A percentile compares a stretch with the other conserved stretches of the same genome.
These are phyloP conservation scores for Botrytis elliptica DNA, from an alignment of 2,329 filamentous ascomycete genomes.

Conservation along the genomic window DNA sequence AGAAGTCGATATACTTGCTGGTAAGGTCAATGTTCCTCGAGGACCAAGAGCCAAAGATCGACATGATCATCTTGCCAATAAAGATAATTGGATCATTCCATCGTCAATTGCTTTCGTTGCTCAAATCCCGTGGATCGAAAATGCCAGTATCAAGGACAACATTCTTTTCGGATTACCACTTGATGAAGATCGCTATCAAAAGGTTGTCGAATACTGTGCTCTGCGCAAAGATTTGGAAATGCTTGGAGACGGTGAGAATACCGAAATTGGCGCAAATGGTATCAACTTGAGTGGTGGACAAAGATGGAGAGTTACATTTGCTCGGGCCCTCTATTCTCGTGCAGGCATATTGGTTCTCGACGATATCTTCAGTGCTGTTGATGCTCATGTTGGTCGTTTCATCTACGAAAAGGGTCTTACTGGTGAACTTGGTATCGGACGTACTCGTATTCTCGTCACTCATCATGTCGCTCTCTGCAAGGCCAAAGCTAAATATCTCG, in stretches of 20 bases:
- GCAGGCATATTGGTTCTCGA: constrained; percentile 76
- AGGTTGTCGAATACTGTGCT: constrained; percentile 71
- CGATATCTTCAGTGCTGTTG: constrained; percentile 79
- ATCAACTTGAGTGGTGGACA: constrained; percentile 84
- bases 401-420: constrained; percentile 75
- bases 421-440: constrained; percentile 64
- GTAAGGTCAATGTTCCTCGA: constrained; percentile 56
- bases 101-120: constrained; percentile 71
- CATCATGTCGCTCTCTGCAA: constrained; percentile 74
- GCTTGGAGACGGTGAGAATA: constrained; percentile 72
- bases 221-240: constrained; percentile 74
- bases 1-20: constrained; percentile 67
- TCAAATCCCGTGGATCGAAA: constrained; percentile 81
- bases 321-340: constrained; percentile 75
- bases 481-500: constrained; percentile 69
- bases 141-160: constrained; percentile 74
- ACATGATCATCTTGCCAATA: constrained; percentile 60
- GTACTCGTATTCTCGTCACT: constrained; percentile 77
- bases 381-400: constrained; percentile 76
- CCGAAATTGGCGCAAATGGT: constrained; percentile 80
- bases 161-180: constrained; percentile 74
- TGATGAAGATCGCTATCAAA: constrained; percentile 65
- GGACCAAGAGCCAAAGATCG: constrained; percentile 53
- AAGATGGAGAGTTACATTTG: constrained; percentile 78
- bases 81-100: constrained; percentile 65